Conservation (phyloP, 2,329 filamentous ascomycete genomes). For the Colletotrichum sp. region DNA sequence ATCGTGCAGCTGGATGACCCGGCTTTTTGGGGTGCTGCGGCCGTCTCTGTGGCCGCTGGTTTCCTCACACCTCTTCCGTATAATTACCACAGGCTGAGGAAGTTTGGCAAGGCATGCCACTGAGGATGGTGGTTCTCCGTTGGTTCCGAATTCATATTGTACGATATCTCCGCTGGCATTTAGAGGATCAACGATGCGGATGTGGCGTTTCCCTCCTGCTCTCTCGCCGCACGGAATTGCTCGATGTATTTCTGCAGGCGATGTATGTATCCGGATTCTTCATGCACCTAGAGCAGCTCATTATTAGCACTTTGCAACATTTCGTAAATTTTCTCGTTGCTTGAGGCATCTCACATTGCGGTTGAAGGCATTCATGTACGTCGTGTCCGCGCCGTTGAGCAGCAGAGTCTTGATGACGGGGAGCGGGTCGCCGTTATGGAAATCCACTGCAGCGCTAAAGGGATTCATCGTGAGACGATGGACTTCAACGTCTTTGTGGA, state of each 20-base stretch:
- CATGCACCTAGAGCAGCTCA: not conserved
- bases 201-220: not conserved
- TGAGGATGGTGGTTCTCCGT: not conserved
- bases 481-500: not conserved
- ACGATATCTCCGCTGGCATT: not conserved
- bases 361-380: not conserved
- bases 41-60: constrained; percentile 46
- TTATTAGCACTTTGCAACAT: not conserved
- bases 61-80: constrained; percentile 58
- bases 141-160: not conserved
- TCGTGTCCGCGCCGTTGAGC: not conserved
- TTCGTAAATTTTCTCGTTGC: fast-evolving
- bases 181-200: not conserved
- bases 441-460: not conserved
- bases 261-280: not conserved
- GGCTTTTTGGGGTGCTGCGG: constrained; percentile 57
- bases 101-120: constrained; percentile 54
- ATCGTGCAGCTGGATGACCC: constrained; percentile 50
- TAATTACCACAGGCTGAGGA: constrained; percentile 54
- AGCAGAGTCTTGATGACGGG: not conserved
- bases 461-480: not conserved
- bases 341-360: not conserved
- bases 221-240: not conserved
- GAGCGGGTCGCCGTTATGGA: not conserved
- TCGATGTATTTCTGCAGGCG: not conserved